Percentiles rank a stretch among this genome's conserved stretches.
Conservation (phyloP, 192 early-diverging fungal genomes). For the Mortierella hygrophila region DNA sequence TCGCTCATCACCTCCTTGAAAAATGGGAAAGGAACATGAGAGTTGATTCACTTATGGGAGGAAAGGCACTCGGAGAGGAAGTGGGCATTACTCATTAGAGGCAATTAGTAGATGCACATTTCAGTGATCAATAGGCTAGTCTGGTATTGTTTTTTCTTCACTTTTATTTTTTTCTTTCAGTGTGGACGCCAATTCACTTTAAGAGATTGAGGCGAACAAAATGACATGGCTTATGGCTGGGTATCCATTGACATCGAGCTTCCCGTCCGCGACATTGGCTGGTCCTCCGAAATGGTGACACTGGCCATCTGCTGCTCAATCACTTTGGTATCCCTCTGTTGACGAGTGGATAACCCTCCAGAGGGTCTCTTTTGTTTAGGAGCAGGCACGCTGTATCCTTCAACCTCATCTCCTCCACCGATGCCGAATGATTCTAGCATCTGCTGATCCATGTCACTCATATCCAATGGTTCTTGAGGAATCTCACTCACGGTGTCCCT, state of each 20-base stretch:
- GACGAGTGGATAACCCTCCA: neutral
- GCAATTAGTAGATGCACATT: neutral
- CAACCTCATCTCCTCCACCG: conserved; percentile 13
- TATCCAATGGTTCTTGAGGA: conserved; percentile 8
- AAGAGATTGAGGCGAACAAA: neutral
- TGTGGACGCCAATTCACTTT: neutral
- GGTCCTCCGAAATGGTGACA: conserved; percentile 16
- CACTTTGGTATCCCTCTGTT: conserved; percentile 3
- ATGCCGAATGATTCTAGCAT: conserved; percentile 12
- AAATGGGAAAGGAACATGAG: neutral
- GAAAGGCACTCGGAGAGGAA: neutral
- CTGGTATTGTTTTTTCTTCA: neutral
- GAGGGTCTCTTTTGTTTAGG: neutral
- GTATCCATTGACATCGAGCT: conserved; percentile 41
- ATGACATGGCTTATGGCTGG: neutral
- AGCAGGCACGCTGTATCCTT: conserved; percentile 36
- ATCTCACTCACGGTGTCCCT: conserved; percentile 6
- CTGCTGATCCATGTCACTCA: conserved; percentile 25
- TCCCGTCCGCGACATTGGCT: conserved; percentile 11
- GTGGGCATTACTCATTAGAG: neutral
- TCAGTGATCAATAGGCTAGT: neutral
- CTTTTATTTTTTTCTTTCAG: neutral
- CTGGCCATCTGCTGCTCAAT: conserved; percentile 16
- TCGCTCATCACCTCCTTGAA: neutral
- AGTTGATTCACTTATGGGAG: neutral